phyloP scores from a whole-genome alignment of 2,329 filamentous ascomycete species.

The Diaporthe vexans region DNA sequence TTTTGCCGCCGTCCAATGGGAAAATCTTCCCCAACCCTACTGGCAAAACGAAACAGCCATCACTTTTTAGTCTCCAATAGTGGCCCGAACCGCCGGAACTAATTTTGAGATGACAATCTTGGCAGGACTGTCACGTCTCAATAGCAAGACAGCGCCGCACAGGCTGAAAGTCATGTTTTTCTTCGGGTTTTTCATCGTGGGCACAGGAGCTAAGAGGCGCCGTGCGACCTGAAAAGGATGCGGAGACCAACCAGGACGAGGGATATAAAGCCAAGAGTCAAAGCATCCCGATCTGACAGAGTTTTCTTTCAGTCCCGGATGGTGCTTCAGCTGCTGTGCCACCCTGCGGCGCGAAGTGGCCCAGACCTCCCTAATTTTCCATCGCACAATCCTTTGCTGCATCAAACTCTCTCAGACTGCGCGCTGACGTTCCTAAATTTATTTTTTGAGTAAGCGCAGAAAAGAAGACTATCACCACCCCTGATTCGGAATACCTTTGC shows the following conservation, averaged over 20 bases:
- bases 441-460: not conserved
- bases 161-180: not conserved
- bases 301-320: not conserved
- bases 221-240: not conserved
- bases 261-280: conserved; percentile 13
- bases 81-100: conserved; percentile 27
- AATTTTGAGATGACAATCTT: conserved; percentile 21
- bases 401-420: not conserved
- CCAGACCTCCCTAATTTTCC: conserved; percentile 32
- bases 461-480: not conserved
- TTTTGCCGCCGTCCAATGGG: conserved; percentile 31
- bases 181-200: not conserved
- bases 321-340: conserved; percentile 25
- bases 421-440: conserved; percentile 1
- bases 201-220: not conserved
- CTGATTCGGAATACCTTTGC: not conserved
- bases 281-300: not conserved
- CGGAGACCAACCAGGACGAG: not conserved
- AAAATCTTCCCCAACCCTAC: not conserved
- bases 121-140: conserved; percentile 18
- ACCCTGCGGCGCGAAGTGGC: conserved; percentile 27
- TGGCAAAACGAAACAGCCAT: conserved; percentile 33
- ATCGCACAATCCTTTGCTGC: conserved; percentile 5
- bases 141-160: not conserved
- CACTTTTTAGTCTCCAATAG: conserved; percentile 30